Percentiles rank a stretch among this genome's conserved stretches.
Conservation (phyloP, 2,329 filamentous ascomycete species). For the Magnaporthiopsis rhizophila region DNA sequence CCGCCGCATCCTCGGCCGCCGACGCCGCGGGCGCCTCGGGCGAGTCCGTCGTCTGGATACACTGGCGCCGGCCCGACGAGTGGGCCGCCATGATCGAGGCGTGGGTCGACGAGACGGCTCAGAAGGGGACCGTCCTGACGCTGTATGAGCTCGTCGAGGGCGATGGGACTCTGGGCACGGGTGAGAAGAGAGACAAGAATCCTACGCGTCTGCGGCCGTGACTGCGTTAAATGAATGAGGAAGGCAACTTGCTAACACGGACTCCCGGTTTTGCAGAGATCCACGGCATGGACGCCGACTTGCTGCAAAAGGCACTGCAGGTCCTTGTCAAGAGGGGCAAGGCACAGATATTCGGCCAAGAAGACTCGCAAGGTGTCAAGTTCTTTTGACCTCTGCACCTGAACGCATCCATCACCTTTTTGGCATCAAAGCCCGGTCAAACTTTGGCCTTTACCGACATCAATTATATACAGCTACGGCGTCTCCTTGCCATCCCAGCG, state of each 20-base stretch:
- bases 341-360: slow-evolving; percentile 86
- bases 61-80: slow-evolving; percentile 81
- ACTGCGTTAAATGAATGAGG: too few relatives aligned
- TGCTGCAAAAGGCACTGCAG: slow-evolving; percentile 71
- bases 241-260: neutral
- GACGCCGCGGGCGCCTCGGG: slow-evolving; percentile 29
- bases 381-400: slow-evolving; percentile 58
- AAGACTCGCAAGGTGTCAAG: slow-evolving; percentile 87
- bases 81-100: slow-evolving; percentile 74
- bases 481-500: neutral
- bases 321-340: slow-evolving; percentile 83
- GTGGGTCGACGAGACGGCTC: slow-evolving; percentile 82
- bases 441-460: neutral
- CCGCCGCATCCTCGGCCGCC: slow-evolving; percentile 22
- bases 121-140: slow-evolving; percentile 83
- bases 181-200: slow-evolving; percentile 33
- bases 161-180: slow-evolving; percentile 65
- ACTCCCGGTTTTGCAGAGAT: slow-evolving; percentile 45
- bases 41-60: slow-evolving; percentile 58
- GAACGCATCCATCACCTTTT: neutral
- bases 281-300: slow-evolving; percentile 76
- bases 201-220: too few relatives aligned
- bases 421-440: neutral
- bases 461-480: neutral
- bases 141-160: slow-evolving; percentile 86